phyloP scores from a whole-genome alignment of 2,329 filamentous ascomycete genomes.

The Colletotrichum sp. region DNA sequence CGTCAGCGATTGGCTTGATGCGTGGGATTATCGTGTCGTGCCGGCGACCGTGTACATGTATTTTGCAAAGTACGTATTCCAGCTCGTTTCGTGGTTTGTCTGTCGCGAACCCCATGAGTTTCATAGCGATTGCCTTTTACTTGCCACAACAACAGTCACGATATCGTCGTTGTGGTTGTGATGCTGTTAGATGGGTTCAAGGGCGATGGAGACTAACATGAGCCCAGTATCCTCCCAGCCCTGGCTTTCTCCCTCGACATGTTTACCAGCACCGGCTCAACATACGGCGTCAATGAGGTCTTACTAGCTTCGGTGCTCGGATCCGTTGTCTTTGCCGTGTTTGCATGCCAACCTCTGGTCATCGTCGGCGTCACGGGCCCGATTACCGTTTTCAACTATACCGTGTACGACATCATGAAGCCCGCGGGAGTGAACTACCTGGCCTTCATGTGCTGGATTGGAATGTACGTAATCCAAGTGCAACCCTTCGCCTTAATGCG shows the following conservation, averaged over 20 bases:
- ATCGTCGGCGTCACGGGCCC: slow-evolving; percentile 93
- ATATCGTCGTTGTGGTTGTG: not conserved
- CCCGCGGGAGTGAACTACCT: slow-evolving; percentile 82
- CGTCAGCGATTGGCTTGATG: slow-evolving; percentile 82
- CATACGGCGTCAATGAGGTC: slow-evolving; percentile 91
- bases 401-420: slow-evolving; percentile 86
- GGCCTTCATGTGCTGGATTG: slow-evolving; percentile 91
- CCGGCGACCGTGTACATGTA: slow-evolving; percentile 93
- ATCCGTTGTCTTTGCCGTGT: slow-evolving; percentile 78
- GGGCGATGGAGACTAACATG: slow-evolving; percentile 8
- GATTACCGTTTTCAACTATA: slow-evolving; percentile 94
- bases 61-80: slow-evolving; percentile 77
- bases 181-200: not conserved
- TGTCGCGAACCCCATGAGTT: not conserved
- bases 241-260: slow-evolving; percentile 91
- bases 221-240: slow-evolving; percentile 78
- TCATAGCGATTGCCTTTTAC: not conserved
- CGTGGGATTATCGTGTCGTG: slow-evolving; percentile 89
- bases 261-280: slow-evolving; percentile 85
- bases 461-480: slow-evolving; percentile 58
- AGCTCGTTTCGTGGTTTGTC: not conserved
- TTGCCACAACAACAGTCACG: not conserved
- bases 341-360: slow-evolving; percentile 84
- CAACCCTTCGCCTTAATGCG: fast-evolving
- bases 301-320: slow-evolving; percentile 85